These are phyloP conservation scores for Pseudogymnoascus sp. DNA, from an alignment of 2,329 filamentous ascomycete genomes.

Conservation along the genomic window DNA sequence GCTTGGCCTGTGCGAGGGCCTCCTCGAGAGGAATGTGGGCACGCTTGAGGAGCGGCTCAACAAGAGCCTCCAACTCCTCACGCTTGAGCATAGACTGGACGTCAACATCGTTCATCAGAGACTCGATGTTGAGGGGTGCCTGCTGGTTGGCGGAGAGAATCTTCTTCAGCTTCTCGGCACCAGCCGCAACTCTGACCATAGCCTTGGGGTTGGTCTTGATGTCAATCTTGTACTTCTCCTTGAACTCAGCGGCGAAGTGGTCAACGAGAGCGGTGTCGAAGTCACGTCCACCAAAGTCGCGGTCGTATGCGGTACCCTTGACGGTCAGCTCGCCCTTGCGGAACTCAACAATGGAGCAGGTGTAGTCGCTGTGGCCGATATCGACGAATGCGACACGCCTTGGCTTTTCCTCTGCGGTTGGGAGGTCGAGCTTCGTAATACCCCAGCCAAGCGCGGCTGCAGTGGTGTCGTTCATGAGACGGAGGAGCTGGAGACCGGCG, in stretches of 20 bases:
- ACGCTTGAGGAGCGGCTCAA: slow-evolving; percentile 74
- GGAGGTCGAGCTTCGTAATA: slow-evolving; percentile 95
- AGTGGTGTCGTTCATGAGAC: slow-evolving; percentile 96
- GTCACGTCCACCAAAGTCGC: slow-evolving; percentile 94
- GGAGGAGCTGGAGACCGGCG: slow-evolving; percentile 83
- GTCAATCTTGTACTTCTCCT: slow-evolving; percentile 96
- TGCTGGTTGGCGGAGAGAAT: slow-evolving; percentile 90
- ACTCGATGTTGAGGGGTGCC: slow-evolving; percentile 93
- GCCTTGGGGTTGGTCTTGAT: slow-evolving; percentile 88
- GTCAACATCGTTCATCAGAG: slow-evolving; percentile 96
- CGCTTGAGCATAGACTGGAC: slow-evolving; percentile 84
- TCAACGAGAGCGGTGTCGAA: slow-evolving; percentile 94
- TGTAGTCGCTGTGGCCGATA: slow-evolving; percentile 95
- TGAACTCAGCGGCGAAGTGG: slow-evolving; percentile 92
- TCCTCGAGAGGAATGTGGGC: slow-evolving; percentile 74
- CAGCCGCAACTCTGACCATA: slow-evolving; percentile 75
- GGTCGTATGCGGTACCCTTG: slow-evolving; percentile 86
- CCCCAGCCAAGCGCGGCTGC: slow-evolving; percentile 93
- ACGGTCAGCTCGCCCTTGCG: slow-evolving; percentile 93
- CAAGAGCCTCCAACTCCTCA: slow-evolving; percentile 86
- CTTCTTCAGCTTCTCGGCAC: slow-evolving; percentile 98
- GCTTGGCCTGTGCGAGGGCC: slow-evolving; percentile 86
- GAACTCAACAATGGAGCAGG: slow-evolving; percentile 90
- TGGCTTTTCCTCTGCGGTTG: slow-evolving; percentile 81
- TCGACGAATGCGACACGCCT: slow-evolving; percentile 87